Conservation (phyloP, 768 basidiomycete species). For the Wakefieldia striispora region DNA sequence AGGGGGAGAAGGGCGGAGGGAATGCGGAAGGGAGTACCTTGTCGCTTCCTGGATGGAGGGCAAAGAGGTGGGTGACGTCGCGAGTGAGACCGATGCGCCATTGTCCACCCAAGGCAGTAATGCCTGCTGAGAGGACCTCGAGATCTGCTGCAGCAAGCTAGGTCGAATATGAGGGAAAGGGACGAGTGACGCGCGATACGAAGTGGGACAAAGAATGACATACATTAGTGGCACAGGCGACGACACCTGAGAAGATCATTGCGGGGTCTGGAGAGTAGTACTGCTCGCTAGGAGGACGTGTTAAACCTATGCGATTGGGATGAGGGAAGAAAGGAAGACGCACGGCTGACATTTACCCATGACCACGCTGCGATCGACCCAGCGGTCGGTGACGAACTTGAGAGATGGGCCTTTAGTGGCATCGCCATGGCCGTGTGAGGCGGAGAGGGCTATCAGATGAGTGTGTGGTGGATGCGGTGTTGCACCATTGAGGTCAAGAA, state of each 20-base stretch:
- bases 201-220: constrained; percentile 10
- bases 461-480: constrained; percentile 48
- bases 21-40: constrained; percentile 30
- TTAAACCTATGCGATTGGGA: not conserved
- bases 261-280: constrained; percentile 76
- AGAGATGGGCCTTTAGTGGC: constrained; percentile 37
- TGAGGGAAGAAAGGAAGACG: constrained; percentile 26
- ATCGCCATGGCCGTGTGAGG: constrained; percentile 38
- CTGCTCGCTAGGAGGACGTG: constrained; percentile 37
- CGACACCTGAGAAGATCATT: constrained; percentile 80
- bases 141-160: constrained; percentile 63
- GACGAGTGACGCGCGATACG: not conserved
- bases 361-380: constrained; percentile 68
- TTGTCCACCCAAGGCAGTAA: constrained; percentile 77
- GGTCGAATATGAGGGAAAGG: not conserved
- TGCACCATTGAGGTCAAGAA: constrained; percentile 56
- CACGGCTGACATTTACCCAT: constrained; percentile 58
- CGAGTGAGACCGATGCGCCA: constrained; percentile 73
- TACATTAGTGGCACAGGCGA: constrained; percentile 70
- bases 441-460: constrained; percentile 26
- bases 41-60: constrained; percentile 45
- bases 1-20: not conserved
- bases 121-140: constrained; percentile 70
- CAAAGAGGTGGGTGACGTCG: constrained; percentile 88
- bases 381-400: constrained; percentile 44